Evolutionary conservation across 2,329 filamentous ascomycete genomes (phyloP), one percentile per base, ranked within the genome.

Genomic region (Nothophoma quercina): DNA sequence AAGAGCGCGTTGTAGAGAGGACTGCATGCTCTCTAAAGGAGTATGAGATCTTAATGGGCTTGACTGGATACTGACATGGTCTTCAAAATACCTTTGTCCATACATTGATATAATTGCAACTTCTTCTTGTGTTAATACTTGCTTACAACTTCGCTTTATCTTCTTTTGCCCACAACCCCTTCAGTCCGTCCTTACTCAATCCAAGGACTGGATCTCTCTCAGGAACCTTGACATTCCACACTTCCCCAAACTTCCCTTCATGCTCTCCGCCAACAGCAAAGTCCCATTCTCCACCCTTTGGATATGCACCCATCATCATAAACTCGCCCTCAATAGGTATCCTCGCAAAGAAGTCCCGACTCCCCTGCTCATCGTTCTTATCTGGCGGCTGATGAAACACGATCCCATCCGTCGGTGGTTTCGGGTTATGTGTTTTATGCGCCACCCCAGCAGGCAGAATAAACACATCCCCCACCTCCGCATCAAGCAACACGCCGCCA

Each of bases 231-330:
- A 82, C 76, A 16, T 55, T 52, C 81, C 82, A 83, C 0, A 79
- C 74, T 51, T 71, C 60, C 40, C 77, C 71, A 59, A 76, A 80
- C 13, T 68, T 60, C 10, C 71, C 77, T 16, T 62, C 64, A 62
- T 79, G 68, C 54, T 79, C 77, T 1, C 78, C 79, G 7, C 78
- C 80, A 2, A 75, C 67, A 4, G 69, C 70, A 63, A 81, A 83
- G 62, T 84, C 81, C 83, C 82, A 85, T 9, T 70, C 65, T 0
- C 70, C 71, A 2, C 77, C 75, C 28, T 62, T 60, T 2, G 81
- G 81, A 72, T 86, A 86, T 4, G 81, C 82, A 0, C 84, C 84
- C 67, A 85, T 79, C 82, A 84, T 84, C 43, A 77, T 81, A 57
- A 83, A 84, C 41, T 63, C 55, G 0, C 80, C 80, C 1, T 65